These are phyloP conservation scores for Aristolochia californica DNA, from an alignment of 164 flowering plant genomes.

Conservation along the genomic window DNA sequence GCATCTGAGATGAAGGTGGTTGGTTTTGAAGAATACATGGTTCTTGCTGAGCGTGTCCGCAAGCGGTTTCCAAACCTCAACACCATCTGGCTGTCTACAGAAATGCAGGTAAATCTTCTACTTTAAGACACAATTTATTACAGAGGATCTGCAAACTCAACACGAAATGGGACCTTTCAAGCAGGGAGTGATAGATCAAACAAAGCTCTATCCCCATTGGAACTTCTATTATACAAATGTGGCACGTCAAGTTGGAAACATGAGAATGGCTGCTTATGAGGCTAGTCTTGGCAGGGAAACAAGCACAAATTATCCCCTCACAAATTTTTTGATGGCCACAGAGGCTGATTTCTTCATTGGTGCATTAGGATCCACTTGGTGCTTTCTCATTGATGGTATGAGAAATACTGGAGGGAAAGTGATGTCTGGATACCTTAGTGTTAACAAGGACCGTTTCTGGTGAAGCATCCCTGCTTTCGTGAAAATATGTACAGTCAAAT, in stretches of 20 bases:
- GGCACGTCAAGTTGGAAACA: slow-evolving; percentile 70
- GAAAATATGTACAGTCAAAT: background rate
- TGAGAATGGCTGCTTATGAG: slow-evolving; percentile 77
- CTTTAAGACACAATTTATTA: background rate
- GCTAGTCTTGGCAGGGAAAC: slow-evolving; percentile 79
- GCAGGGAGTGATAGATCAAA: slow-evolving; percentile 73
- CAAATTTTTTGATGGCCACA: slow-evolving; percentile 68
- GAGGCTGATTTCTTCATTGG: slow-evolving; percentile 80
- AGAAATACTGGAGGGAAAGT: slow-evolving; percentile 83
- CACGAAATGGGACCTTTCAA: background rate
- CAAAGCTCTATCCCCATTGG: slow-evolving; percentile 51
- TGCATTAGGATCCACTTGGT: slow-evolving; percentile 98
- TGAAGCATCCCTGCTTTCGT: slow-evolving; percentile 10
- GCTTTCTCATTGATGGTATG: slow-evolving; percentile 93
- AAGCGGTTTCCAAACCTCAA: slow-evolving; percentile 64
- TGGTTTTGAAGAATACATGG: slow-evolving; percentile 73
- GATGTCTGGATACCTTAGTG: slow-evolving; percentile 72
- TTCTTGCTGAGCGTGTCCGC: slow-evolving; percentile 56
- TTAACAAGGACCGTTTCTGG: slow-evolving; percentile 76
- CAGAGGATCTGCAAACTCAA: background rate
- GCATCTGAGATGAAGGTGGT: slow-evolving; percentile 94
- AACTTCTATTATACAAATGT: slow-evolving; percentile 78
- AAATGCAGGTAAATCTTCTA: slow-evolving; percentile 68
- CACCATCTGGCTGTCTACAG: slow-evolving; percentile 87
- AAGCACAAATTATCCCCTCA: slow-evolving; percentile 69